Evolutionary conservation across 139 green algal species (phyloP).

Genomic region (Zygnema cylindricum): DNA sequence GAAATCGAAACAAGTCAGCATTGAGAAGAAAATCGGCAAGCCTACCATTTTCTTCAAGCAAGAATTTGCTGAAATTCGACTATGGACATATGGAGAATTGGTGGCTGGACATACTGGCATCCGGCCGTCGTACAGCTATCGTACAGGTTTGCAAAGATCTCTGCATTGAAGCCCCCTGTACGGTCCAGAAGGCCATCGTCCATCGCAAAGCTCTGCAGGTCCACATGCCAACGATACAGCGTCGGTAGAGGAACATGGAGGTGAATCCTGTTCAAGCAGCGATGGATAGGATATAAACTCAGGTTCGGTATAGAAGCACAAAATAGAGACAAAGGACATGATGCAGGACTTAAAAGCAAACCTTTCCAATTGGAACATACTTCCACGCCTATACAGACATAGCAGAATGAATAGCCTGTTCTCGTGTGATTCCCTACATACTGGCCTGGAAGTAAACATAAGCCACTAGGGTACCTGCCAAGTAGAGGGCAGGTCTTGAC

Average conservation of each 20-base stretch:
- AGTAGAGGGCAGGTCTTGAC: slow-evolving; percentile 9
- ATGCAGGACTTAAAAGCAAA: too few relatives aligned
- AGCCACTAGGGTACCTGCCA: slow-evolving; percentile 14
- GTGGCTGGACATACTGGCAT: neutral
- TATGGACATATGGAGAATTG: neutral
- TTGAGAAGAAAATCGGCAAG: too few relatives aligned
- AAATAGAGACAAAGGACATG: too few relatives aligned
- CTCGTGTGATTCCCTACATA: neutral
- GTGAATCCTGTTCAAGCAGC: slow-evolving; percentile 46
- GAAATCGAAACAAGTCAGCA: too few relatives aligned
- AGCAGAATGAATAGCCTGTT: too few relatives aligned
- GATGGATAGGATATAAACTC: too few relatives aligned
- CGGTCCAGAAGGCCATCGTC: slow-evolving; percentile 23
- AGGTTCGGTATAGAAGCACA: too few relatives aligned
- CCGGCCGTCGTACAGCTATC: slow-evolving; percentile 1
- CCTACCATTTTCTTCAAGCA: too few relatives aligned
- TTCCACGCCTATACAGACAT: too few relatives aligned
- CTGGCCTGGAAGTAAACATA: neutral
- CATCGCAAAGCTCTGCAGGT: slow-evolving; percentile 1
- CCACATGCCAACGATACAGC: slow-evolving; percentile 57
- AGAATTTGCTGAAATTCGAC: too few relatives aligned
- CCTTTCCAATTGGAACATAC: too few relatives aligned
- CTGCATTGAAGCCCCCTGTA: neutral
- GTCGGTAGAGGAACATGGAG: slow-evolving; percentile 53
- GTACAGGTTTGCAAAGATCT: neutral